Evolutionary conservation across 2,329 filamentous ascomycete species (phyloP).

Genomic region (Venturia asperata): DNA sequence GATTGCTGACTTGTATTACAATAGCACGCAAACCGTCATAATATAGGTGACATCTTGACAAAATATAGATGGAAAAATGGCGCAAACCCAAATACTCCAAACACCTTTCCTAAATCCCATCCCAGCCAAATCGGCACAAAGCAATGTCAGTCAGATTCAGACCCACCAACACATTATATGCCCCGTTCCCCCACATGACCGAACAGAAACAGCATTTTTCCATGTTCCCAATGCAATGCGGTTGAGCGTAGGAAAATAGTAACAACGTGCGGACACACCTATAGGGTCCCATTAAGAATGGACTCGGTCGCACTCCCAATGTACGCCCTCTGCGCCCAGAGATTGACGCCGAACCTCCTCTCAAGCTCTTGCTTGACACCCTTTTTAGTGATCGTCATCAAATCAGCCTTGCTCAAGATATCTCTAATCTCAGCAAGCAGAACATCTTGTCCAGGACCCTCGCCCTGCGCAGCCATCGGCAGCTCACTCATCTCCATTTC

Average conservation of each 20-base stretch:
- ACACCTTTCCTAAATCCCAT: neutral
- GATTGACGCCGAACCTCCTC: slow-evolving; percentile 74
- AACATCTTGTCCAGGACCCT: slow-evolving; percentile 70
- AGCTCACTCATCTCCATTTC: slow-evolving; percentile 54
- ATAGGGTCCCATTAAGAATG: slow-evolving; percentile 30
- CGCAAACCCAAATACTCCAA: neutral
- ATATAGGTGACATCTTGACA: neutral
- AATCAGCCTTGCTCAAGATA: slow-evolving; percentile 80
- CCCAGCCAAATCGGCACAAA: neutral
- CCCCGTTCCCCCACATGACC: neutral
- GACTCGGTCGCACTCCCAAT: slow-evolving; percentile 51
- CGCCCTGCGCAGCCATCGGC: slow-evolving; percentile 50
- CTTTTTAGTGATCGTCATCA: slow-evolving; percentile 99
- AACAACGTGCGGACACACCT: neutral
- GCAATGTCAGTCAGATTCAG: neutral
- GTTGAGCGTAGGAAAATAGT: neutral
- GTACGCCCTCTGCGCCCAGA: slow-evolving; percentile 85
- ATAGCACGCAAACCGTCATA: neutral
- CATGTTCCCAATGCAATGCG: slow-evolving; percentile 3
- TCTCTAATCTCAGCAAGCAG: slow-evolving; percentile 90
- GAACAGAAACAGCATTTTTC: neutral
- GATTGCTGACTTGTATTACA: neutral
- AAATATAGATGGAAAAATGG: neutral
- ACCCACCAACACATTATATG: neutral
- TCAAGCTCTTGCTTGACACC: slow-evolving; percentile 91